Conservation (phyloP, 306 rosid genomes). For the Corylus heterophylla region DNA sequence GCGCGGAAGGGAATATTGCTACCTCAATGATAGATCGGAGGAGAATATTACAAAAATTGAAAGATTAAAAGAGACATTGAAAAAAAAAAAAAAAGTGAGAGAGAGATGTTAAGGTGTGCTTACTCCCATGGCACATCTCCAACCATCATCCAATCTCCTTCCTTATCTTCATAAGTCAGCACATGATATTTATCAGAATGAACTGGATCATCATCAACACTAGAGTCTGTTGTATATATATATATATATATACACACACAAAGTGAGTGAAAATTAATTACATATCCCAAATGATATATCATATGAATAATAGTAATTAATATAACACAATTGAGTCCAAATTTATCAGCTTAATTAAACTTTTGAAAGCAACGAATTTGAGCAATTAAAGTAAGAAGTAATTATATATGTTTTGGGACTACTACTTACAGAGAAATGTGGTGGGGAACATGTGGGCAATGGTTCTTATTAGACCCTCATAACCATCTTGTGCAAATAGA, state of each 20-base stretch:
- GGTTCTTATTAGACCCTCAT: constrained; percentile 47
- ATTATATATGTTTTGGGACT: not conserved
- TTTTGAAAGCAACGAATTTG: not conserved
- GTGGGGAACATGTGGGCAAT: constrained; percentile 76
- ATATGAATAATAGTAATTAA: not conserved
- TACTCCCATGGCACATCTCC: constrained; percentile 88
- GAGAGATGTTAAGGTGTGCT: constrained; percentile 11
- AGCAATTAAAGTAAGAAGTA: not conserved
- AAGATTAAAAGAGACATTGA: too few relatives aligned
- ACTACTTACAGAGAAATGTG: constrained; percentile 60
- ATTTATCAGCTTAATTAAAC: too few relatives aligned
- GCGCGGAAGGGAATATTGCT: too few relatives aligned
- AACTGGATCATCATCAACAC: constrained; percentile 49
- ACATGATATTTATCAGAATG: constrained; percentile 59
- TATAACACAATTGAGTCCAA: too few relatives aligned
- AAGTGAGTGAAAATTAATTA: too few relatives aligned
- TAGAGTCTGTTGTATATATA: constrained; percentile 39
- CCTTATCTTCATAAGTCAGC: constrained; percentile 81
- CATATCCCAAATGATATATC: not conserved
- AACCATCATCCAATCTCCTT: constrained; percentile 77
- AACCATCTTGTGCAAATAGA: constrained; percentile 52
- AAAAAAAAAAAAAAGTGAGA: not conserved
- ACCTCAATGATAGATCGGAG: too few relatives aligned
- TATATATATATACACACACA: too few relatives aligned
- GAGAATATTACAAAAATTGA: too few relatives aligned